Evolutionary conservation across 257 asterid species (phyloP).

Genomic region (Lycium ferocissimum): DNA sequence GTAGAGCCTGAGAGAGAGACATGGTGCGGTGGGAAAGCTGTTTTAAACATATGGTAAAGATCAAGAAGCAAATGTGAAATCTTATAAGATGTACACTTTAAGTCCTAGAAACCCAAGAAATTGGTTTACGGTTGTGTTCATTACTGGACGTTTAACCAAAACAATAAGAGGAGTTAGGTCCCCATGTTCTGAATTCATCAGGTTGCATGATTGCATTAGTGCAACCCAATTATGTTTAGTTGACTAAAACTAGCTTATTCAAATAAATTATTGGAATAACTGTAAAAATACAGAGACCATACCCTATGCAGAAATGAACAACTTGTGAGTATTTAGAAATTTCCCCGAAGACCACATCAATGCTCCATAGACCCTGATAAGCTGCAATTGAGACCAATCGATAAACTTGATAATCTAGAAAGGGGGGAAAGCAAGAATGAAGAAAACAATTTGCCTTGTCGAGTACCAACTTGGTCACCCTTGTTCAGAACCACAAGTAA

Average conservation of each 20-base stretch:
- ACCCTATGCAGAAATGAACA: constrained; percentile 91
- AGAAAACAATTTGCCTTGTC: constrained; percentile 48
- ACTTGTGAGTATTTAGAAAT: constrained; percentile 94
- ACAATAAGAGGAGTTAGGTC: background rate
- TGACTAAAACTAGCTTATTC: background rate
- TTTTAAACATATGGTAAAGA: background rate
- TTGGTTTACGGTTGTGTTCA: background rate
- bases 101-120: background rate
- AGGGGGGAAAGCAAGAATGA: constrained; percentile 6
- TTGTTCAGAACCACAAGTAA: constrained; percentile 95
- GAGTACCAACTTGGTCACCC: constrained; percentile 97
- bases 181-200: background rate
- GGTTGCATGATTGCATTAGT: background rate
- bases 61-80: background rate
- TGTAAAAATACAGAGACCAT: constrained; percentile 34
- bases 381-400: constrained; percentile 53
- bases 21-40: background rate
- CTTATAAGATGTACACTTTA: too few relatives aligned
- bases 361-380: constrained; percentile 98
- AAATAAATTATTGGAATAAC: background rate
- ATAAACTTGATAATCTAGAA: constrained; percentile 11
- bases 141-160: background rate
- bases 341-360: constrained; percentile 99
- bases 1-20: background rate
- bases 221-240: background rate